Evolutionary conservation across 2,329 filamentous ascomycete genomes (phyloP).

Genomic region (Pestalotiopsis sp.): DNA sequence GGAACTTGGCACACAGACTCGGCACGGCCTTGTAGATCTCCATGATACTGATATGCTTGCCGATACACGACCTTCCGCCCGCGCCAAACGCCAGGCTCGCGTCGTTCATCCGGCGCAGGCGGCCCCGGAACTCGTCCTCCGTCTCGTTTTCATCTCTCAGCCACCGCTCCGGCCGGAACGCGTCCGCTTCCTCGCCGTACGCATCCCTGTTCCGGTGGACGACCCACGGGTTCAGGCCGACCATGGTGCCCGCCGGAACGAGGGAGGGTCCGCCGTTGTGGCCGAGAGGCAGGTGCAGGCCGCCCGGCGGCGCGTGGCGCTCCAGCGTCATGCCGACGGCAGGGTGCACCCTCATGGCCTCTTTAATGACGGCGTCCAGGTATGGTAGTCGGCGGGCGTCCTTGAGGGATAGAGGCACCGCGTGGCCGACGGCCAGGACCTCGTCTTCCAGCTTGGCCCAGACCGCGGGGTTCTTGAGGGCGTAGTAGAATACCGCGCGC

Average conservation of each 20-base stretch:
- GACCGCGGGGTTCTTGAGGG: constrained; percentile 31
- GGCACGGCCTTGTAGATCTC: constrained; percentile 32
- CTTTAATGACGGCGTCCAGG: constrained; percentile 52
- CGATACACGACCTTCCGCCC: constrained; percentile 10
- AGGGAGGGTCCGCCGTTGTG: constrained; percentile 23
- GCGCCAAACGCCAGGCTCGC: constrained; percentile 13
- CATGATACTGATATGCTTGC: constrained; percentile 25
- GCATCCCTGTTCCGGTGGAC: neutral
- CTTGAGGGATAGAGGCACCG: neutral
- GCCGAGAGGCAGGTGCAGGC: constrained; percentile 37
- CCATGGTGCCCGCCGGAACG: constrained; percentile 18
- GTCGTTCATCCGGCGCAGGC: constrained; percentile 51
- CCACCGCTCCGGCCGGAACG: constrained; percentile 10
- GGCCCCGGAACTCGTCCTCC: constrained; percentile 31
- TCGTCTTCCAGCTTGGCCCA: constrained; percentile 33
- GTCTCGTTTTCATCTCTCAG: constrained; percentile 18
- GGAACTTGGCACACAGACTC: constrained; percentile 37
- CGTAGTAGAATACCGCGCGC: constrained; percentile 35
- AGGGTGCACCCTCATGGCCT: constrained; percentile 50
- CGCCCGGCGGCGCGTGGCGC: constrained; percentile 46
- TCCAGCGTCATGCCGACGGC: constrained; percentile 47
- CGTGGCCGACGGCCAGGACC: constrained; percentile 20
- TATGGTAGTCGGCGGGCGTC: constrained; percentile 26
- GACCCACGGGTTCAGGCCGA: neutral
- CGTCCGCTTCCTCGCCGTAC: neutral